phyloP scores from a whole-genome alignment of 2,329 filamentous ascomycete genomes.

The Byssothecium circinans region DNA sequence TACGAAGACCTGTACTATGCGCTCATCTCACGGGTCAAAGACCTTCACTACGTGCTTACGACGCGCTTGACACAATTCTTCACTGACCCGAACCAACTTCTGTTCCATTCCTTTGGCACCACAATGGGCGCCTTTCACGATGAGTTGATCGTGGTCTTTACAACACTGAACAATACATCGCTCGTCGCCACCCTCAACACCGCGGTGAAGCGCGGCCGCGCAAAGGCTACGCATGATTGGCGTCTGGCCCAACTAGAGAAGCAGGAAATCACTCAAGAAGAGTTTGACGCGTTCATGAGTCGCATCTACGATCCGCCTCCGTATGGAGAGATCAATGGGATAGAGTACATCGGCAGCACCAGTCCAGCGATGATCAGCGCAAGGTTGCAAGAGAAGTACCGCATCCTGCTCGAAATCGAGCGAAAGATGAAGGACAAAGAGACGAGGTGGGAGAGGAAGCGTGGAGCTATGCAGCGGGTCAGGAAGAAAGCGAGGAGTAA shows the following conservation, averaged over 20 bases:
- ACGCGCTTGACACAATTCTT: constrained; percentile 31
- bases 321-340: constrained; percentile 18
- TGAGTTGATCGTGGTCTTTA: constrained; percentile 26
- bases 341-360: constrained; percentile 25
- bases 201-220: constrained; percentile 23
- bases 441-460: constrained; percentile 9
- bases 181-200: constrained; percentile 29
- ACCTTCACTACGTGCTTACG: constrained; percentile 24
- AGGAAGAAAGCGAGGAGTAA: constrained; percentile 4
- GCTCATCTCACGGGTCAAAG: constrained; percentile 27
- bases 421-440: constrained; percentile 14
- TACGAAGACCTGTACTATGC: constrained; percentile 41
- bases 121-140: constrained; percentile 18
- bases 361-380: constrained; percentile 29
- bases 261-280: constrained; percentile 11
- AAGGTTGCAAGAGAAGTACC: constrained; percentile 32
- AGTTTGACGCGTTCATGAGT: constrained; percentile 17
- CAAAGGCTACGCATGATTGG: constrained; percentile 20
- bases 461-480: constrained; percentile 1
- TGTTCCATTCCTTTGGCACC: constrained; percentile 14
- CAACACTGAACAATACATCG: constrained; percentile 23
- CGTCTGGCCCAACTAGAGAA: constrained; percentile 15
- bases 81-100: constrained; percentile 10
- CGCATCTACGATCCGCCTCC: constrained; percentile 19
- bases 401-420: constrained; percentile 23